Evolutionary conservation across 192 early-diverging fungal species (phyloP).

Genomic region (Lunasporangiospora selenospora): DNA sequence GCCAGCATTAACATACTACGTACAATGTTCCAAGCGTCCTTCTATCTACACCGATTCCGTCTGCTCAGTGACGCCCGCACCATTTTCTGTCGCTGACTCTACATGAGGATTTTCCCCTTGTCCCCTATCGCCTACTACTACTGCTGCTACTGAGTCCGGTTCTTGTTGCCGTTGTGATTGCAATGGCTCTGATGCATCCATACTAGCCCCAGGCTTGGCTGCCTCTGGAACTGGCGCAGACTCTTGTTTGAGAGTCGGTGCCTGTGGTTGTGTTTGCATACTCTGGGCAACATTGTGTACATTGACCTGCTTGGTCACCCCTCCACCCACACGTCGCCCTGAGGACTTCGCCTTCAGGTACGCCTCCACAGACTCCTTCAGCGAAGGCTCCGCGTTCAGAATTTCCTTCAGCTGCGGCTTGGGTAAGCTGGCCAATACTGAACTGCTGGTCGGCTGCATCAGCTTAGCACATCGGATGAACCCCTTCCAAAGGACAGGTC

Average conservation of each 20-base stretch:
- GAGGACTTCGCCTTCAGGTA: slow-evolving; percentile 39
- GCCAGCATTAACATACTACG: too few relatives aligned
- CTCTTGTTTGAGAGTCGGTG: neutral
- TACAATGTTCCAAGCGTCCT: too few relatives aligned
- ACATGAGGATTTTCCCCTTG: neutral
- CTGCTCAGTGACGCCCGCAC: too few relatives aligned
- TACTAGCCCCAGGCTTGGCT: too few relatives aligned
- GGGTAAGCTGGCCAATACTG: slow-evolving; percentile 41
- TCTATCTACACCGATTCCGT: too few relatives aligned
- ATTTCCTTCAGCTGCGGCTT: slow-evolving; percentile 43
- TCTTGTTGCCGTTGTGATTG: too few relatives aligned
- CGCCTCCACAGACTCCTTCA: slow-evolving; percentile 38
- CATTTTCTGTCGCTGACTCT: neutral
- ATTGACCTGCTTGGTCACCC: slow-evolving; percentile 33
- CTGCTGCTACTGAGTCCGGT: neutral
- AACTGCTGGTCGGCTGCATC: slow-evolving; percentile 38
- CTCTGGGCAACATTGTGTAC: slow-evolving; percentile 25
- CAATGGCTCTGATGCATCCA: too few relatives aligned
- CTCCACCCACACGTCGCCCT: slow-evolving; percentile 35
- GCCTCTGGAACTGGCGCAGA: neutral
- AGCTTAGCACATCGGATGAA: slow-evolving; percentile 72
- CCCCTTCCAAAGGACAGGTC: slow-evolving; percentile 76
- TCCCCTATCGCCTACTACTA: neutral
- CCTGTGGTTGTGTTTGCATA: too few relatives aligned
- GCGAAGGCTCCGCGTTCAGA: slow-evolving; percentile 32